Base-by-base conservation (phyloP, 768 basidiomycete genomes). In the Mrakia frigida region DNA sequence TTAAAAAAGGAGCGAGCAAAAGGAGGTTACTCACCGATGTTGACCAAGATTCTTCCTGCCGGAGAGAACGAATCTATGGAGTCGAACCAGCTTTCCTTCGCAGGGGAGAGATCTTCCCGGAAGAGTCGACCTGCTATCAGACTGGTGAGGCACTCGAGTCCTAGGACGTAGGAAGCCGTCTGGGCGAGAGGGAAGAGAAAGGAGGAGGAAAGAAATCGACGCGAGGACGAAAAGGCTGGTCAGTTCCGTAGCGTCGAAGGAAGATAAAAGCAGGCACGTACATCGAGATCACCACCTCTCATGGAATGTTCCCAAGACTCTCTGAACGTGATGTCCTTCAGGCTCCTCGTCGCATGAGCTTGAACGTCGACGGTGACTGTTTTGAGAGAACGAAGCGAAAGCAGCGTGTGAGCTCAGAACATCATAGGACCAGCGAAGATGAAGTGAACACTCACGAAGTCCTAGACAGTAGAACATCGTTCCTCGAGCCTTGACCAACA, bases 21-120 rank as follows among this genome's bases (percentile, higher is more conserved):
- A n/a, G n/a, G n/a, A 25, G 53, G 23, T 23, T 3, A 56, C 53
- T 56, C 4, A n/a, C 56, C 56, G 56, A 56, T 25, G 28, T 56
- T 56, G 1, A 56, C 56, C 56, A 56, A 13, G 25, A 56, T 18
- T 13, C 56, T 13, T 13, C 56, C 56, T 56, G 56, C 28, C 18
- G 56, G 56, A 1, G 56, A n/a, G 23, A 56, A 56, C 25, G 28
- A 28, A n/a, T 56, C 56, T 25, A 56, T 28, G 25, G 56, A 13
- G 28, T 56, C 56, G 56, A 56, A 56, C 56, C 56, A 56, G n/a
- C 25, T 56, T 25, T 56, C 56, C 56, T 56, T 56, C 56, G 56
- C 18, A 1, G 56, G 56, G 2, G 56, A 56, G 3, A 56, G 56
- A 56, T 56, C 56, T 4, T 56, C 56, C 23, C 56, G 13, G 56